Evolutionary conservation across 805 yeast species (phyloP).

Genomic region (Candida pini): DNA sequence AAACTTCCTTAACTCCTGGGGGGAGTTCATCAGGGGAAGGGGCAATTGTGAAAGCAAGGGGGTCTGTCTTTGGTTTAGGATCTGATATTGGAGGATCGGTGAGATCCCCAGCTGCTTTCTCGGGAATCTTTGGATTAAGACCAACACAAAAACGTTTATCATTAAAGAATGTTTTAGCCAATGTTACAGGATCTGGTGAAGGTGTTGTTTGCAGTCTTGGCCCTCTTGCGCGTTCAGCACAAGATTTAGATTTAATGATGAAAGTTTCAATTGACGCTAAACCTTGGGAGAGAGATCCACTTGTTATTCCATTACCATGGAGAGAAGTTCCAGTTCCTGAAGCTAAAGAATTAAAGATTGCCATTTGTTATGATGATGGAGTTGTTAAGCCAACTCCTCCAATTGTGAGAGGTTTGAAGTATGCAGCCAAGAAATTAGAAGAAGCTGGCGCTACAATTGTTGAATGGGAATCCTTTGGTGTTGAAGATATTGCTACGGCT

Average conservation of each 20-base stretch:
- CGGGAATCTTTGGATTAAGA: constrained; percentile 45
- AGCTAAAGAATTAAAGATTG: constrained; percentile 37
- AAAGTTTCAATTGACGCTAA: constrained; percentile 39
- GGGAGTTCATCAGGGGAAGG: constrained; percentile 55
- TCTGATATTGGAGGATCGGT: constrained; percentile 54
- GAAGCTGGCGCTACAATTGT: constrained; percentile 51
- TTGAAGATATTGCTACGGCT: constrained; percentile 49
- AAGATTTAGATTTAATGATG: constrained; percentile 46
- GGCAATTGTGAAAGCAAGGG: constrained; percentile 40
- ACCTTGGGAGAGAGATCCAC: constrained; percentile 54
- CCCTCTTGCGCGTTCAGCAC: constrained; percentile 41
- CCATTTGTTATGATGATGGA: constrained; percentile 43
- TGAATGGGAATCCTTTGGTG: constrained; percentile 48
- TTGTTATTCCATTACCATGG: constrained; percentile 47
- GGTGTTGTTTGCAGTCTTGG: constrained; percentile 41
- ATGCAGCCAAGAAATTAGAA: constrained; percentile 43
- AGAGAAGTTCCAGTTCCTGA: constrained; percentile 29
- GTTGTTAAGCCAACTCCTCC: constrained; percentile 49
- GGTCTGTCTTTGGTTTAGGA: constrained; percentile 38
- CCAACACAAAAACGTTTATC: constrained; percentile 49
- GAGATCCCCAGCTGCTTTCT: constrained; percentile 48
- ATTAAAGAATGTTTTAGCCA: constrained; percentile 29
- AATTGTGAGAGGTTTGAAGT: constrained; percentile 35
- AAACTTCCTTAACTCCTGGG: constrained; percentile 40
- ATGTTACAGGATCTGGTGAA: constrained; percentile 40